Conservation (phyloP, 345 rosid species). For the Zanthoxylum bungeanum region DNA sequence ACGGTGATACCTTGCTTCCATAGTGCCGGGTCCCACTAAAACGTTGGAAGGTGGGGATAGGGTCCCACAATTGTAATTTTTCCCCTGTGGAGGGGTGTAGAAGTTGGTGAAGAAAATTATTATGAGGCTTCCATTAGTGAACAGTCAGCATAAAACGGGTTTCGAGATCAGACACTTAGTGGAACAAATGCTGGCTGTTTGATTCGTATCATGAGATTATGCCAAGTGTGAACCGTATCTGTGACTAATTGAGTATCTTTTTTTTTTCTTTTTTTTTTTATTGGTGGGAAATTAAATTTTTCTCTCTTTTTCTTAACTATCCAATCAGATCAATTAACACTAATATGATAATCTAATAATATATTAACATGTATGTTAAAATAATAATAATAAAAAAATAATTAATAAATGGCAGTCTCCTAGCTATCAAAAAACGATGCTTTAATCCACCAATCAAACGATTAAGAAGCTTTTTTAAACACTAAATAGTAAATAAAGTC, state of each 20-base stretch:
- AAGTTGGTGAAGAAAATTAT: neutral
- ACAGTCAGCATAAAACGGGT: neutral
- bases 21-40: neutral
- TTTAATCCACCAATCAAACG: too few species aligned
- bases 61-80: neutral
- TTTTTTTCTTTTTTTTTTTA: neutral
- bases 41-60: neutral
- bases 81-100: neutral
- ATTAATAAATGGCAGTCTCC: too few species aligned
- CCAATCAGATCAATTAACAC: too few species aligned
- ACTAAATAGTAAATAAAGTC: too few species aligned
- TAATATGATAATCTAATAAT: too few species aligned
- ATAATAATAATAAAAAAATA: too few species aligned
- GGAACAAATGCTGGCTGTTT: slow-evolving; percentile 1
- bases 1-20: neutral
- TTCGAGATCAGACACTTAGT: neutral
- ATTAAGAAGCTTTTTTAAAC: too few species aligned
- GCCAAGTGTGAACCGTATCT: neutral
- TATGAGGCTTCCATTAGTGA: too few species aligned
- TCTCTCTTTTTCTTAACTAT: neutral
- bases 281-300: neutral
- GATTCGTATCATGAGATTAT: neutral
- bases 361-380: too few species aligned
- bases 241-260: neutral
- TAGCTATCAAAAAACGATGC: too few species aligned